A percentile compares a stretch with the other conserved stretches of the same genome.
Conservation (phyloP, 202 grass and related monocot species). For the Zizania palustris region DNA sequence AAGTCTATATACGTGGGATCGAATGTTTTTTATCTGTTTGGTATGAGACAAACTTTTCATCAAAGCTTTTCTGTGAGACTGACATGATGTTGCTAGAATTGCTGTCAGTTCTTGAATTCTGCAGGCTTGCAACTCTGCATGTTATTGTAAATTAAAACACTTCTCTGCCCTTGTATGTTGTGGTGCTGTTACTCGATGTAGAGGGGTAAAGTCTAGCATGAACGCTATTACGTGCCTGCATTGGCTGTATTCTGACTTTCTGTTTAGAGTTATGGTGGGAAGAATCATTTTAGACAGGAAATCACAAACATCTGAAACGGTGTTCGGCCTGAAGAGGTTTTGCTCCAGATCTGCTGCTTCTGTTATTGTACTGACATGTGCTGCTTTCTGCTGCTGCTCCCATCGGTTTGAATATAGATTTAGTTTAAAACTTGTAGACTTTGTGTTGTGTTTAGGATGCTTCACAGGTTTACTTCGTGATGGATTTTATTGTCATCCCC, state of each 20-base stretch:
- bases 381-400: too few relatives aligned
- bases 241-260: neutral
- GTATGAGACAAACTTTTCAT: neutral
- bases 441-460: too few relatives aligned
- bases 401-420: too few relatives aligned
- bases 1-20: neutral
- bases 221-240: neutral
- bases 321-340: neutral
- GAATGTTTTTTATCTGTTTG: neutral
- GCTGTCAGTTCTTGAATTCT: neutral
- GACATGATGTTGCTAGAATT: slow-evolving; percentile 2
- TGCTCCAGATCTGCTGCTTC: too few relatives aligned
- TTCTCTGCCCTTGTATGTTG: neutral
- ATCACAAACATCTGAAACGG: neutral
- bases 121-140: neutral
- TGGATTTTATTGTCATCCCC: too few relatives aligned
- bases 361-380: too few relatives aligned
- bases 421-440: too few relatives aligned
- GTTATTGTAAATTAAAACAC: neutral
- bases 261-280: neutral
- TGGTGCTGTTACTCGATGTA: too few relatives aligned
- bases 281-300: neutral
- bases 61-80: neutral
- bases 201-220: neutral
- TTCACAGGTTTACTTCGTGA: too few relatives aligned